A percentile compares a stretch with the other conserved stretches of the same genome.
phyloP scores from a whole-genome alignment of 164 flowering plant species.

The Aristolochia californica region DNA sequence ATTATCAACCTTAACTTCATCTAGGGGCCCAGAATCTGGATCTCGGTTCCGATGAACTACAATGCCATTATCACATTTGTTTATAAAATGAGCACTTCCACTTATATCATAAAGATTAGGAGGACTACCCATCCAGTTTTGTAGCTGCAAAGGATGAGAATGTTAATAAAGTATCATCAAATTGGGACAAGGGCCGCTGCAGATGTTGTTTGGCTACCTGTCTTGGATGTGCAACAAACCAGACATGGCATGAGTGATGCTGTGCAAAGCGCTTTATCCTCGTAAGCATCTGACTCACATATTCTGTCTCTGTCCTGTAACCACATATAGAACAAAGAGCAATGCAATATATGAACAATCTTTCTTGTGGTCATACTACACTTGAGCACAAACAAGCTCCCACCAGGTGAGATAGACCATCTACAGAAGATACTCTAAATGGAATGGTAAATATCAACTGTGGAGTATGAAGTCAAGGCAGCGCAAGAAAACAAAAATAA shows the following conservation, averaged over 20 bases:
- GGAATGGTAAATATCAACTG: too few species aligned
- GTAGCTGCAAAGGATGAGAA: constrained; percentile 39
- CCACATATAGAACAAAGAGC: too few species aligned
- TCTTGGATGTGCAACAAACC: constrained; percentile 99
- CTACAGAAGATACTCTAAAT: too few species aligned
- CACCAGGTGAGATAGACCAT: too few species aligned
- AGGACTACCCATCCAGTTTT: constrained; percentile 69
- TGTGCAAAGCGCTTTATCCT: constrained; percentile 87
- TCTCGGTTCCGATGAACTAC: constrained; percentile 94
- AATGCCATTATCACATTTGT: constrained; percentile 98
- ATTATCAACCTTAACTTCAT: constrained; percentile 61
- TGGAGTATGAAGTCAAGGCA: background rate
- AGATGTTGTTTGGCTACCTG: constrained; percentile 43
- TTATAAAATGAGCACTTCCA: constrained; percentile 99
- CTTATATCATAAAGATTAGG: constrained; percentile 96
- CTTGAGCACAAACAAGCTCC: too few species aligned
- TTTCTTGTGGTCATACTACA: too few species aligned
- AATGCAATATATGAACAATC: background rate
- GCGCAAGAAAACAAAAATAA: background rate
- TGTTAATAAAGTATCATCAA: too few species aligned
- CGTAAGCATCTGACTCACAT: constrained; percentile 96
- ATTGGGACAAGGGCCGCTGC: background rate
- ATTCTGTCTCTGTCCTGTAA: constrained; percentile 95
- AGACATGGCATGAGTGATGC: constrained; percentile 92
- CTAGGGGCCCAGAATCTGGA: constrained; percentile 61